Evolutionary conservation across 106 monocot genomes (phyloP).

Genomic region (Apostasia shenzhenica): DNA sequence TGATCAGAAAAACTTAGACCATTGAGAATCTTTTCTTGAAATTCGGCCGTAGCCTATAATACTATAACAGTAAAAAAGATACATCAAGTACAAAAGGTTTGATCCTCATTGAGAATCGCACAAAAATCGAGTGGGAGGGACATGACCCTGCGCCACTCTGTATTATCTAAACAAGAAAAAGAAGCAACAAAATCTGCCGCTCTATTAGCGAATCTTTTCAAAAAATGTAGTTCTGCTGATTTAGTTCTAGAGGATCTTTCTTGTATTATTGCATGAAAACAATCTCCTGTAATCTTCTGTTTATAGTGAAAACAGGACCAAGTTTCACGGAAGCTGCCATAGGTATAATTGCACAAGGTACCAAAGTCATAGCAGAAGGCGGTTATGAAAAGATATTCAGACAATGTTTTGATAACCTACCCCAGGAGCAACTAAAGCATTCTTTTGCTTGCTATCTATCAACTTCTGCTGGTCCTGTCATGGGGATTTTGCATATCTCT

Average conservation of each 20-base stretch:
- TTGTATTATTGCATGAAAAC: neutral
- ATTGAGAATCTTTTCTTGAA: neutral
- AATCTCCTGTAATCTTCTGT: neutral
- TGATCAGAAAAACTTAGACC: neutral
- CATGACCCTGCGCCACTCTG: too few species aligned
- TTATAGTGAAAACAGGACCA: conserved; percentile 23
- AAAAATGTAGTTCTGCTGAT: neutral
- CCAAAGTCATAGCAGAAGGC: conserved; percentile 29
- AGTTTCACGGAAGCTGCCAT: conserved; percentile 27
- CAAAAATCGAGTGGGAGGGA: too few species aligned
- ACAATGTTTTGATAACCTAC: conserved; percentile 19
- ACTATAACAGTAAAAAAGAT: too few species aligned
- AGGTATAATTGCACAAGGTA: conserved; percentile 24
- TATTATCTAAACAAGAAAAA: too few species aligned
- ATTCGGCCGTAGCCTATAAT: too few species aligned
- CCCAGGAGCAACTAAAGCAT: conserved; percentile 23
- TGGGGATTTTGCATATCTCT: conserved; percentile 27
- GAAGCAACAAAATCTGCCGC: too few species aligned
- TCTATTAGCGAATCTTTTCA: neutral
- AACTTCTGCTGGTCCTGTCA: conserved; percentile 33
- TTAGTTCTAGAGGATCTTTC: neutral
- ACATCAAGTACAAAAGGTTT: too few species aligned
- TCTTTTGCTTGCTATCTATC: conserved; percentile 27
- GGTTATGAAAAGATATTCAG: conserved; percentile 30
- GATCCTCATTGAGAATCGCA: too few species aligned